A percentile compares a stretch with the other conserved stretches of the same genome.
Evolutionary conservation across 2,329 filamentous ascomycete species (phyloP).

Genomic region (Neonectria faginata): DNA sequence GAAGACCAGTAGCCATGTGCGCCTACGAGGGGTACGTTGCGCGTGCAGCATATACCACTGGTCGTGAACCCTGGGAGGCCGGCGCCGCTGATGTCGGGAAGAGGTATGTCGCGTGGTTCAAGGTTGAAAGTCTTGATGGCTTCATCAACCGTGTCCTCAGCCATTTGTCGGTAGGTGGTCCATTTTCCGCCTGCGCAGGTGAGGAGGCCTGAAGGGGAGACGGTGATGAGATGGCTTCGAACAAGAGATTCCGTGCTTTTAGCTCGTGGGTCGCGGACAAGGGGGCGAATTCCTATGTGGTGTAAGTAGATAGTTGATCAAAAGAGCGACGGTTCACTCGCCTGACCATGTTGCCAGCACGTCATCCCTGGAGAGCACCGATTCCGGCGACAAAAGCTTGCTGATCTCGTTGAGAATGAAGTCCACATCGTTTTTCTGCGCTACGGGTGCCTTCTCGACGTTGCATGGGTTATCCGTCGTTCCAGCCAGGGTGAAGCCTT

Average conservation of each 20-base stretch:
- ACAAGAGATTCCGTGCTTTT: conserved; percentile 86
- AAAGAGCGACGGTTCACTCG: conserved; percentile 47
- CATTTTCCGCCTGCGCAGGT: conserved; percentile 88
- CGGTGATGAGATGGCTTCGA: conserved; percentile 82
- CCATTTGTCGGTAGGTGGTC: conserved; percentile 92
- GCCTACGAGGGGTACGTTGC: conserved; percentile 77
- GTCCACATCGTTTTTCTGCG: conserved; percentile 81
- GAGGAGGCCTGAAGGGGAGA: conserved; percentile 79
- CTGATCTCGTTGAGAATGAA: conserved; percentile 85
- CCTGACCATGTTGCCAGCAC: conserved; percentile 86
- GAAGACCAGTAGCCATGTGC: conserved; percentile 74
- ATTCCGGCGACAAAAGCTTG: conserved; percentile 80
- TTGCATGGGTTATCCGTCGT: conserved; percentile 81
- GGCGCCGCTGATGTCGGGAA: conserved; percentile 76
- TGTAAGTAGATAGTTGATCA: no score
- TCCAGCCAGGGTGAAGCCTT: conserved; percentile 86
- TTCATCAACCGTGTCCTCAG: conserved; percentile 85
- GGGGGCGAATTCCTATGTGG: conserved; percentile 71
- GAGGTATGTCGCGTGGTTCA: conserved; percentile 60
- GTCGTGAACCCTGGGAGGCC: conserved; percentile 61
- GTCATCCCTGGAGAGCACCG: conserved; percentile 78
- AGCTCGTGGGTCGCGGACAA: conserved; percentile 84
- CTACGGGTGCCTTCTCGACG: conserved; percentile 76
- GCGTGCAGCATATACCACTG: conserved; percentile 80
- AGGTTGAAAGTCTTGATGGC: conserved; percentile 76